Evolutionary conservation across 202 grass and related monocot genomes (phyloP).

Genomic region (Setaria viridis): DNA sequence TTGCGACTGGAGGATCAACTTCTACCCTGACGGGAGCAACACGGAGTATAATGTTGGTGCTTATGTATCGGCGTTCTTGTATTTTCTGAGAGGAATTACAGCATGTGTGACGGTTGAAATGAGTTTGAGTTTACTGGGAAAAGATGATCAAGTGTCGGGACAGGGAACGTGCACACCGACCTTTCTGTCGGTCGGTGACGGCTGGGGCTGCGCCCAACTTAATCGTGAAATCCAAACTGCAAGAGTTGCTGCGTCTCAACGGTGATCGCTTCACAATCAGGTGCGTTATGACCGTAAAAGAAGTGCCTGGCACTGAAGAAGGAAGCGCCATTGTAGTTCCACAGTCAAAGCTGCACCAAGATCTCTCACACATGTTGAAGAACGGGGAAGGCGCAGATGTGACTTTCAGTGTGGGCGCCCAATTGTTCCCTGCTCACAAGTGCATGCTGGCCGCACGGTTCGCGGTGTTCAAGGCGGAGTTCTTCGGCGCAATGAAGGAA

Average conservation of each 20-base stretch:
- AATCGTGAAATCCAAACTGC: neutral
- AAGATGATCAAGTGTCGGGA: neutral
- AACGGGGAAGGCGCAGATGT: slow-evolving; percentile 1
- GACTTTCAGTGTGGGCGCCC: neutral
- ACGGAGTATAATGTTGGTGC: rapidly evolving
- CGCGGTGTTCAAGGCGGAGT: slow-evolving; percentile 13
- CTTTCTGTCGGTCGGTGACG: rapidly evolving
- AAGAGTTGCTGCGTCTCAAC: neutral
- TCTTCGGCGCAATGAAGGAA: neutral
- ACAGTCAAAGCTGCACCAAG: neutral
- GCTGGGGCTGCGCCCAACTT: neutral
- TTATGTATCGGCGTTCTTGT: neutral
- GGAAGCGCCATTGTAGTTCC: too few species aligned
- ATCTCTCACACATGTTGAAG: neutral
- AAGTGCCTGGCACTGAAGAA: neutral
- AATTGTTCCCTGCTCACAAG: neutral
- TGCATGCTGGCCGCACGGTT: slow-evolving; percentile 19
- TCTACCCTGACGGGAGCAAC: neutral
- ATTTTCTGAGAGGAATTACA: neutral
- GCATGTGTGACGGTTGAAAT: neutral
- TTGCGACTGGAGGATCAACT: neutral
- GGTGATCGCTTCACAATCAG: neutral
- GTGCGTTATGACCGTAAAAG: neutral
- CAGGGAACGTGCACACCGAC: neutral
- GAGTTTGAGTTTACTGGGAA: neutral